phyloP scores from a whole-genome alignment of 805 yeast genomes.

The Candida maesae region DNA sequence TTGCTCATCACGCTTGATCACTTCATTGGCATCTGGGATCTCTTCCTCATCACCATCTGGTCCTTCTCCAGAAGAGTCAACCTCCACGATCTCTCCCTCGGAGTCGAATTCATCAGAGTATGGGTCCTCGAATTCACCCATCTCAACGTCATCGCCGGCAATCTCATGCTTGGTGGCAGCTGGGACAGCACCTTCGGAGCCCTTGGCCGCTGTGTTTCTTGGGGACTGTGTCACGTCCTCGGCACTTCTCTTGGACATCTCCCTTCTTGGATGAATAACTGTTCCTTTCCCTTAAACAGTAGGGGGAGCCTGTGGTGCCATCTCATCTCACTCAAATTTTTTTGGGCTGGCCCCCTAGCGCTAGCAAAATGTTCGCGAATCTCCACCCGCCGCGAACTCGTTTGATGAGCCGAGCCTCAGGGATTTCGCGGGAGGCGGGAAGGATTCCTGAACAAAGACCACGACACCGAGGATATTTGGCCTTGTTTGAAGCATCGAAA shows the following conservation, averaged over 20 bases:
- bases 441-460: too few relatives aligned
- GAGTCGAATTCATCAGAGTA: slow-evolving; percentile 91
- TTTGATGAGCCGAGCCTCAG: too few relatives aligned
- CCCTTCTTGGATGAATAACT: too few relatives aligned
- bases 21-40: slow-evolving; percentile 31
- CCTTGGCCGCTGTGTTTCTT: slow-evolving; percentile 26
- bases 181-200: slow-evolving; percentile 17
- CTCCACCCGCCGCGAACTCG: too few relatives aligned
- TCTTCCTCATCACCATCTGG: slow-evolving; percentile 30
- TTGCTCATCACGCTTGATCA: slow-evolving; percentile 35
- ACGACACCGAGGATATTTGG: too few relatives aligned
- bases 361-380: too few relatives aligned
- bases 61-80: slow-evolving; percentile 51
- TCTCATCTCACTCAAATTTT: too few relatives aligned
- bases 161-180: slow-evolving; percentile 27
- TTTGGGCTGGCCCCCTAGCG: too few relatives aligned
- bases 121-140: slow-evolving; percentile 86
- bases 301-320: too few relatives aligned
- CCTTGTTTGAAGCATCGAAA: background rate
- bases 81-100: slow-evolving; percentile 83
- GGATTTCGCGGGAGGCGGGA: too few relatives aligned
- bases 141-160: slow-evolving; percentile 44
- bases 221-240: slow-evolving; percentile 15
- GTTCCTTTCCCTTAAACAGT: too few relatives aligned
- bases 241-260: slow-evolving; percentile 30